Base-by-base conservation (phyloP, 202 grass and related monocot species). In the Setaria italica region DNA sequence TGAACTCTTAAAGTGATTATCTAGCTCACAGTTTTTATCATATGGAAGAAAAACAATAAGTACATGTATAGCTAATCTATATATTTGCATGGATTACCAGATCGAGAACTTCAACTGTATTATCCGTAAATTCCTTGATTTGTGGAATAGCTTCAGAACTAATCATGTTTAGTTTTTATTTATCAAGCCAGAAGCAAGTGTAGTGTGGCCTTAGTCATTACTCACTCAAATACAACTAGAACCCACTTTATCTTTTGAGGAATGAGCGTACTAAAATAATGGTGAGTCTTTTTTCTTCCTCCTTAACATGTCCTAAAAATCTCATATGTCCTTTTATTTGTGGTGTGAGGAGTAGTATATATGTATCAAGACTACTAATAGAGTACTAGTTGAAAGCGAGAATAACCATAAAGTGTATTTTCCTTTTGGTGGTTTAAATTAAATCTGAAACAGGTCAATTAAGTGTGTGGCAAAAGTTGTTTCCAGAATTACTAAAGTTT, bases 401-500 rank as follows among this genome's bases (percentile, higher is more conserved):
- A 70, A 87, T 62, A 64, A 83, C 17, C 62, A 75, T 68, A 75
- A 73, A 74, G 16, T 68, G 29, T 4, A 68, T 20, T 63, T 87
- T 70, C 46, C 14, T 63, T 80, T 79, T 69, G 17, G 7, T 80
- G 34, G 17, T 75, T 68, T 43, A 86, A 83, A 47, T 29, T 47
- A 34, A 51, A 69, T 55, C 1, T 8, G 15, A 80, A 62, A 70
- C 43, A 80, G 5, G 47, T 76, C 76, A 84, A 76, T 10, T 64
- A 5, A 64, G 68, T 46, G 43, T 46, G 39, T 57, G 62, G 62
- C 29, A 53, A 11, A 41, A 13, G 11, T 59, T 68, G 2, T 67
- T 73, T 86, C 58, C 16, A 60, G 58, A 43, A 78, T 76, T 73
- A 79, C 49, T 67, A 59, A 66, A 87, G 39, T 43, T 87, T 37